These are phyloP conservation scores for Coniochaeta ligniaria DNA, from an alignment of 2,329 filamentous ascomycete genomes.

Conservation along the genomic window DNA sequence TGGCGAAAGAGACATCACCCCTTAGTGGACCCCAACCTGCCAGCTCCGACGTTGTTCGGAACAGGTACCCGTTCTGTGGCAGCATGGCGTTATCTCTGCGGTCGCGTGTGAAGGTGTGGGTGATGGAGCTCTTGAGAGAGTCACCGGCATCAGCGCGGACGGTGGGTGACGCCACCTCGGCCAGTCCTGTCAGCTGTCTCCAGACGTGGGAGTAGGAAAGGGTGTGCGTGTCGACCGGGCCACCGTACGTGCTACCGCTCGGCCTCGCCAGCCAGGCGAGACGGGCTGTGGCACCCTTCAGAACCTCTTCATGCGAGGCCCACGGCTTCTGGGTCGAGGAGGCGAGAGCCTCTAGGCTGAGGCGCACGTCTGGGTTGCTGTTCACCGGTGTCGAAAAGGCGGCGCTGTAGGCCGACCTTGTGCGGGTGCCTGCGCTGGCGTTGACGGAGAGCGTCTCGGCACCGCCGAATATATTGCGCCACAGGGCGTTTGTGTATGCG, in stretches of 20 bases:
- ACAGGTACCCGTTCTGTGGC: constrained; percentile 72
- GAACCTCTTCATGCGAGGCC: constrained; percentile 87
- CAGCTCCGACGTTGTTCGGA: constrained; percentile 74
- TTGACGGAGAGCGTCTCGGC: constrained; percentile 85
- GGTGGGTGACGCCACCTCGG: constrained; percentile 68
- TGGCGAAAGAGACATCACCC: constrained; percentile 91
- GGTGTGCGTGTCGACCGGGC: constrained; percentile 46
- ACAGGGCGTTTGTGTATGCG: constrained; percentile 78
- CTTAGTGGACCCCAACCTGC: constrained; percentile 77
- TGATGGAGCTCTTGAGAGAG: constrained; percentile 79
- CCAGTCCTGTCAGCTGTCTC: constrained; percentile 81
- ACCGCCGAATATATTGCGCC: constrained; percentile 90
- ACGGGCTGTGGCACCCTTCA: constrained; percentile 71
- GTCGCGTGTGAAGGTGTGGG: constrained; percentile 75
- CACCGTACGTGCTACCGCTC: constrained; percentile 44
- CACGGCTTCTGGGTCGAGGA: constrained; percentile 85
- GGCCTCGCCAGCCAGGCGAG: constrained; percentile 61
- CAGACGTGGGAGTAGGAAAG: constrained; percentile 75
- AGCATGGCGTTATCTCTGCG: constrained; percentile 78
- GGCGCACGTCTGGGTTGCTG: constrained; percentile 73
- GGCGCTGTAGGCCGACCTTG: constrained; percentile 84
- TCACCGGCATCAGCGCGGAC: constrained; percentile 84
- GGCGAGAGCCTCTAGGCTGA: constrained; percentile 72
- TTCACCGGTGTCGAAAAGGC: constrained; percentile 76
- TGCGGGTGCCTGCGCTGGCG: constrained; percentile 82